phyloP scores from a whole-genome alignment of 129 eudicot genomes.

The Sambucus nigra region DNA sequence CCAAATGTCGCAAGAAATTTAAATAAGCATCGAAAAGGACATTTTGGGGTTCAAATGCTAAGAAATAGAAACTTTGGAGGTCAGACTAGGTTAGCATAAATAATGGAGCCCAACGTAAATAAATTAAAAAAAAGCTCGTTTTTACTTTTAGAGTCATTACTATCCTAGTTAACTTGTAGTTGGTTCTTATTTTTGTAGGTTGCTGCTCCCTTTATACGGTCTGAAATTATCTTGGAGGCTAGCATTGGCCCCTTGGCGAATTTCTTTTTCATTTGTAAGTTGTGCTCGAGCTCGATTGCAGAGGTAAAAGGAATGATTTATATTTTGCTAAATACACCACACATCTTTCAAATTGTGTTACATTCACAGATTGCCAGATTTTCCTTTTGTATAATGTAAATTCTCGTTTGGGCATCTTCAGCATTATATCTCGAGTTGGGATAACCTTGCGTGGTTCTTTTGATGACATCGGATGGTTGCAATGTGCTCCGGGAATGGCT shows the following conservation, averaged over 20 bases:
- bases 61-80: too few species aligned
- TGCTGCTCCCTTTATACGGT: slow-evolving; percentile 51
- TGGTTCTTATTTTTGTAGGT: slow-evolving; percentile 38
- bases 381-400: not conserved
- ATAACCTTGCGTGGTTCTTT: slow-evolving; percentile 71
- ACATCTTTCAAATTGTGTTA: not conserved
- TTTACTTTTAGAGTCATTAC: too few species aligned
- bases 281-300: slow-evolving; percentile 25
- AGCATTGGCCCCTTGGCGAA: slow-evolving; percentile 54
- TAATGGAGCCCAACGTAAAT: too few species aligned
- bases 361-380: not conserved
- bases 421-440: slow-evolving; percentile 53
- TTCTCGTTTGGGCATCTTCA: slow-evolving; percentile 15
- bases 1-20: too few species aligned
- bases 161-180: slow-evolving; percentile 6
- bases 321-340: not conserved
- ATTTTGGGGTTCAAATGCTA: too few species aligned
- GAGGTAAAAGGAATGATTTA: slow-evolving; percentile 28
- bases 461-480: slow-evolving; percentile 92
- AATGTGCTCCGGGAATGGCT: slow-evolving; percentile 64
- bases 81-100: too few species aligned
- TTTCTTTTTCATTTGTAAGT: slow-evolving; percentile 23
- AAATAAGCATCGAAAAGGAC: too few species aligned
- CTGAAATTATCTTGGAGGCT: slow-evolving; percentile 37
- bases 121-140: too few species aligned